These are phyloP conservation scores for Monilinia aucupariae DNA, from an alignment of 2,329 filamentous ascomycete species.

Conservation along the genomic window DNA sequence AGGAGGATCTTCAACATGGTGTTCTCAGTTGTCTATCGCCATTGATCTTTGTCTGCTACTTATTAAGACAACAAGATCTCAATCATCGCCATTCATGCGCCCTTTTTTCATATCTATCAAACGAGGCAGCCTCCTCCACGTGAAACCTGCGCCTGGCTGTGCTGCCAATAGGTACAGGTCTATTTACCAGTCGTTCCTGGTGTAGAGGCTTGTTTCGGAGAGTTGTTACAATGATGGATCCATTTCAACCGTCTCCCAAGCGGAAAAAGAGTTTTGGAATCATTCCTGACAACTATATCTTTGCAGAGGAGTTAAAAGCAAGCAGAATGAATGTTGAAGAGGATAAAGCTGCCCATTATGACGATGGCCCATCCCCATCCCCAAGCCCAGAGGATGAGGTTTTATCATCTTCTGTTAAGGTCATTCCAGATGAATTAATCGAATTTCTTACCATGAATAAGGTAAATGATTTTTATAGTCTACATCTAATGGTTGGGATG, in stretches of 20 bases:
- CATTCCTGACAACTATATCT: background rate
- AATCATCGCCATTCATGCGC: background rate
- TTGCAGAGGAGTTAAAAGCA: constrained; percentile 1
- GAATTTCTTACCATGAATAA: background rate
- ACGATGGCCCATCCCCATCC: background rate
- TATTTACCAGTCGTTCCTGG: background rate
- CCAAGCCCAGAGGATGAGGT: background rate
- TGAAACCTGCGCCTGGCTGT: background rate
- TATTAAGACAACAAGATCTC: background rate
- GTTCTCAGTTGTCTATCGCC: background rate
- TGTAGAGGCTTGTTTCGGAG: background rate
- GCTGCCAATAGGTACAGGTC: background rate
- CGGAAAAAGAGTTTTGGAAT: background rate
- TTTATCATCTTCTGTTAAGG: background rate
- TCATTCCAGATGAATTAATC: constrained; percentile 1
- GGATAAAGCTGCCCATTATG: background rate
- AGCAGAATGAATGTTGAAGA: background rate
- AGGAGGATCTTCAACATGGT: background rate
- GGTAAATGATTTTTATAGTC: background rate
- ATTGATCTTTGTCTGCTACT: background rate
- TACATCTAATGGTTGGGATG: background rate
- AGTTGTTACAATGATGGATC: background rate
- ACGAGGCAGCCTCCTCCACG: background rate
- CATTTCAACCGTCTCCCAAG: background rate
- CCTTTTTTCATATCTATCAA: background rate